phyloP scores from a whole-genome alignment of 306 rosid genomes.

The Boehmeria nivea region DNA sequence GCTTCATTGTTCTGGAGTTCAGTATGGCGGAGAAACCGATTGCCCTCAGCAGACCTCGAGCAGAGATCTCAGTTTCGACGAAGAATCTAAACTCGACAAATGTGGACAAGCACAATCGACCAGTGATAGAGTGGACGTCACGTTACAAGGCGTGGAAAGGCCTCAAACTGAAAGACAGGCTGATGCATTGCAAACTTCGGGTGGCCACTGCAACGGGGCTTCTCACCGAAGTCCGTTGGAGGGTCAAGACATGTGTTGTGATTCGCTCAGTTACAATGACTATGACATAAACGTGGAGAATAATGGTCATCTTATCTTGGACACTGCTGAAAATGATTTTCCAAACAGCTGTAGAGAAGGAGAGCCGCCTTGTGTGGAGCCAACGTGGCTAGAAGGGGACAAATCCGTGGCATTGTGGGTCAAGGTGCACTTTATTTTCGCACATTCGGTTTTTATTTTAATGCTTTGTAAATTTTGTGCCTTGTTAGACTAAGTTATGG shows the following conservation, averaged over 20 bases:
- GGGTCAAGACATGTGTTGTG: conserved; percentile 43
- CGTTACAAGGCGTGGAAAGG: conserved; percentile 34
- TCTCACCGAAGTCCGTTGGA: conserved; percentile 44
- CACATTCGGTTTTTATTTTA: background rate
- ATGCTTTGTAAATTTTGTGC: background rate
- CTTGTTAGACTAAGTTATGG: background rate
- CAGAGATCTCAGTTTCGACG: conserved; percentile 37
- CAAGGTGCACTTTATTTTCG: conserved; percentile 53
- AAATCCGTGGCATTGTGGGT: conserved; percentile 92
- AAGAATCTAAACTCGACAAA: conserved; percentile 41
- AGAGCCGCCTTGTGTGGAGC: conserved; percentile 58
- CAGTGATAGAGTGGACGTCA: conserved; percentile 32
- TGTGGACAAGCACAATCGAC: conserved; percentile 31
- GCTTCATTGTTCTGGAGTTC: conserved; percentile 74
- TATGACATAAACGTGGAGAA: conserved; percentile 37
- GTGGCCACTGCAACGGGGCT: conserved; percentile 46
- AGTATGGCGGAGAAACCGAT: conserved; percentile 55
- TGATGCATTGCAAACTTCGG: conserved; percentile 37
- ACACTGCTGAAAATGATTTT: conserved; percentile 54
- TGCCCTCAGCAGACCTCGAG: too few species aligned
- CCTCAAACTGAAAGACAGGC: conserved; percentile 37
- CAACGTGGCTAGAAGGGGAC: conserved; percentile 84
- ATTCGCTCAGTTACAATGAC: conserved; percentile 41
- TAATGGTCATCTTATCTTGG: conserved; percentile 44
- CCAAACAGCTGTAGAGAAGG: conserved; percentile 48